Evolutionary conservation across 2,329 filamentous ascomycete species (phyloP).

Genomic region (Zopfia rhizophila): DNA sequence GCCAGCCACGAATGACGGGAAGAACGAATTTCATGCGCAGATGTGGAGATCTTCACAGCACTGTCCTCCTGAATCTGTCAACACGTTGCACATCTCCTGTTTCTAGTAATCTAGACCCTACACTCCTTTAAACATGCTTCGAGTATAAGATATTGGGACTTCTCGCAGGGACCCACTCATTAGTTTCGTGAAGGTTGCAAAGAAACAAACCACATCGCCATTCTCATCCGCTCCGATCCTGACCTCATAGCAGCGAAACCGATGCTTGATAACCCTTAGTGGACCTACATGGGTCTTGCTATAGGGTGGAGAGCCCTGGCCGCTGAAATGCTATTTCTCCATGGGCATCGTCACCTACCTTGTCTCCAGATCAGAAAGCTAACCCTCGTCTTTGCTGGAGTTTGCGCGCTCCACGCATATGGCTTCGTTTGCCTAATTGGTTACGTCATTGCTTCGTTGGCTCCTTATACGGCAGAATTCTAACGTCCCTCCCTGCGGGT

Average conservation of each 20-base stretch:
- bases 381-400: constrained; percentile 37
- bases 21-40: too few relatives aligned
- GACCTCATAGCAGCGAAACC: constrained; percentile 25
- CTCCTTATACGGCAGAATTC: constrained; percentile 40
- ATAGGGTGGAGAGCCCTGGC: constrained; percentile 30
- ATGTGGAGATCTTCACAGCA: too few relatives aligned
- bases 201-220: not conserved
- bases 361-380: constrained; percentile 44
- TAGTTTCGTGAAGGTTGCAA: too few relatives aligned
- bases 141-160: not conserved
- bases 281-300: constrained; percentile 31
- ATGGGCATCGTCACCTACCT: constrained; percentile 36
- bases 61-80: not conserved
- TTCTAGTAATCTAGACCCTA: not conserved
- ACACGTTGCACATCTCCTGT: not conserved
- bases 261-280: constrained; percentile 25
- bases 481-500: constrained; percentile 16
- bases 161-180: not conserved
- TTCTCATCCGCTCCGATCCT: not conserved
- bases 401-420: constrained; percentile 40
- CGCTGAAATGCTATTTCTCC: constrained; percentile 20
- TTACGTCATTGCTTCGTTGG: constrained; percentile 38
- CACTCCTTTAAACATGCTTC: not conserved
- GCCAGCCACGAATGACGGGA: not conserved
- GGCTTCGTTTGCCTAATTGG: constrained; percentile 32